Percentiles rank a stretch among this genome's conserved stretches.
Conservation (phyloP, 73 alveolate species). For the Chromera velia region DNA sequence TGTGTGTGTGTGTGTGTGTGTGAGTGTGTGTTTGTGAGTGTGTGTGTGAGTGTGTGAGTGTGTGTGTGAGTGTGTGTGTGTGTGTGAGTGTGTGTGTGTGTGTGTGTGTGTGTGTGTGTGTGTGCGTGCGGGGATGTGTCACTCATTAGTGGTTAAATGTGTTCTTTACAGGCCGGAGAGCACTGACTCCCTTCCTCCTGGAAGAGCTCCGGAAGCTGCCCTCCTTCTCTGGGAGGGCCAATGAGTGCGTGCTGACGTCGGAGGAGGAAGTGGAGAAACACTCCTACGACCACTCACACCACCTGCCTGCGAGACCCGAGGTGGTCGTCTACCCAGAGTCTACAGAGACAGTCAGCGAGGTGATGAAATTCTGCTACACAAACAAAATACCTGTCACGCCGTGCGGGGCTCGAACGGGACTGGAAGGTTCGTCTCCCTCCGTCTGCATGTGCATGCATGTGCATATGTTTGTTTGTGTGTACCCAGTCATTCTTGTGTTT, state of each 20-base stretch:
- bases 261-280: constrained; percentile 1
- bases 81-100: too few species aligned
- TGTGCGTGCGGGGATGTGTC: too few species aligned
- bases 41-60: too few species aligned
- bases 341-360: constrained; percentile 5
- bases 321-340: constrained; percentile 2
- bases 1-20: too few species aligned
- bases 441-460: background rate
- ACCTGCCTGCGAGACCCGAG: background rate
- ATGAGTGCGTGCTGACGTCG: constrained; percentile 3
- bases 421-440: background rate
- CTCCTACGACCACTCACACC: constrained; percentile 8
- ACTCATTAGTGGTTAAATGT: too few species aligned
- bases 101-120: too few species aligned
- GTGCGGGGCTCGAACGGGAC: constrained; percentile 7
- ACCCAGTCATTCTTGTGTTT: background rate
- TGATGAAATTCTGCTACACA: constrained; percentile 3
- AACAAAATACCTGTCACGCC: constrained; percentile 8
- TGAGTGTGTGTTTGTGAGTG: too few species aligned
- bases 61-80: too few species aligned
- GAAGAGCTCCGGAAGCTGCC: too few species aligned
- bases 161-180: too few species aligned
- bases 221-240: too few species aligned
- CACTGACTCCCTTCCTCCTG: too few species aligned
- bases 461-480: background rate